Conservation (phyloP, 768 basidiomycete species). For the Lentinus tigrinus region DNA sequence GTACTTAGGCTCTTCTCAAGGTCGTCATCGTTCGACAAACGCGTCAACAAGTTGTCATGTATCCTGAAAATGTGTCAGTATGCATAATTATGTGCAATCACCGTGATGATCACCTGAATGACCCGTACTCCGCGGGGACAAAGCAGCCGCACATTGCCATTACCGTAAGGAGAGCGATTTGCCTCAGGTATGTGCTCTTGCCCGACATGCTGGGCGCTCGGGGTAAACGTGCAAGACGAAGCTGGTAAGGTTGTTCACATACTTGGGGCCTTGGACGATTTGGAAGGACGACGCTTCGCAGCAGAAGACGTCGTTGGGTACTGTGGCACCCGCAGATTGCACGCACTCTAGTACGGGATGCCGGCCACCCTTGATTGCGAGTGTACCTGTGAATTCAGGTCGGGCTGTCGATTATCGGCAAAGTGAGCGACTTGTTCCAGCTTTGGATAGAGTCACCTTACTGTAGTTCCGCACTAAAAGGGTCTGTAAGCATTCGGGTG, state of each 20-base stretch:
- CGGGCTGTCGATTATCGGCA: conserved; percentile 51
- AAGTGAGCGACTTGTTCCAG: too few species aligned
- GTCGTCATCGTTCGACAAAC: conserved; percentile 93
- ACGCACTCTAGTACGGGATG: conserved; percentile 85
- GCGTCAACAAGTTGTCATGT: conserved; percentile 80
- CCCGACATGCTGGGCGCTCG: conserved; percentile 68
- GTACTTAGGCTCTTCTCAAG: conserved; percentile 89
- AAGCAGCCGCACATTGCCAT: conserved; percentile 92
- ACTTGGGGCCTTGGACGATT: conserved; percentile 91
- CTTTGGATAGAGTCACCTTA: conserved; percentile 15
- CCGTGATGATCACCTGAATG: conserved; percentile 59
- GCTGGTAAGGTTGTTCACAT: conserved; percentile 25
- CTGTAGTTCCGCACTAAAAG: conserved; percentile 50
- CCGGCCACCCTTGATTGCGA: conserved; percentile 85
- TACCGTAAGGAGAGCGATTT: conserved; percentile 77
- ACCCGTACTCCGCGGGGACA: conserved; percentile 92
- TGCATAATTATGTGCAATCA: neutral
- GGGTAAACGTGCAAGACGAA: too few species aligned
- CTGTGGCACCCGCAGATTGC: conserved; percentile 63
- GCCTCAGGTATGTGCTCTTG: conserved; percentile 91
- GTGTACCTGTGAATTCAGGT: conserved; percentile 87
- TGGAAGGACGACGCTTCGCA: conserved; percentile 85
- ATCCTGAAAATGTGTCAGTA: conserved; percentile 42
- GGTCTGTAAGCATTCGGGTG: neutral
- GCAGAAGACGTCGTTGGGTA: conserved; percentile 91